Conservation (phyloP, 768 basidiomycete species). For the Boletus barrowsii region DNA sequence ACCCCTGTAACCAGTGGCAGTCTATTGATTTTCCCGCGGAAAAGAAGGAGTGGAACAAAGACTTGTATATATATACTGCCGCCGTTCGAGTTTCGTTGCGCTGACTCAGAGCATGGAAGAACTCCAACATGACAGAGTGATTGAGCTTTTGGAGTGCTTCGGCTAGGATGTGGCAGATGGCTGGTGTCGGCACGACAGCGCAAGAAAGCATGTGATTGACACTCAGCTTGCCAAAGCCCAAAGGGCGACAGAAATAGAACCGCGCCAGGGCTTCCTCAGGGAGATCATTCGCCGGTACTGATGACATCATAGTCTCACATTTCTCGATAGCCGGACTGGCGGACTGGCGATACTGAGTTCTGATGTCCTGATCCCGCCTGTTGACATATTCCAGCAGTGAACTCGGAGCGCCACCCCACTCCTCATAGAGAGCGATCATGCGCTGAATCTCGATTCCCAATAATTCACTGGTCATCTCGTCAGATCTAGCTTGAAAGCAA, state of each 20-base stretch:
- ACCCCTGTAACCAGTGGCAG: neutral
- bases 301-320: neutral
- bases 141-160: neutral
- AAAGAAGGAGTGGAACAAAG: neutral
- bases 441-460: neutral
- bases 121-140: neutral
- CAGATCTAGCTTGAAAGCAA: neutral
- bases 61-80: neutral
- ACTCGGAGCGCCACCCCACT: neutral
- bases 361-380: neutral
- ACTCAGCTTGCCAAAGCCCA: fast-evolving
- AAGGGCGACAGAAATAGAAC: neutral
- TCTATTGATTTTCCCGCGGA: neutral
- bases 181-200: neutral
- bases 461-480: neutral
- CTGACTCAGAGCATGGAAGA: neutral
- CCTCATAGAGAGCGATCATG: neutral
- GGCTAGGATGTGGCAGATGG: neutral
- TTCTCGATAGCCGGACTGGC: neutral
- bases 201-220: fast-evolving
- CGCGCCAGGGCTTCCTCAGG: neutral
- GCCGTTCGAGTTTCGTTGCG: neutral
- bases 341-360: neutral
- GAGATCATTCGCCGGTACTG: too few relatives aligned
- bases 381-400: neutral